These are phyloP conservation scores for Fibroporia radiculosa DNA, from an alignment of 768 basidiomycete species.

Conservation along the genomic window DNA sequence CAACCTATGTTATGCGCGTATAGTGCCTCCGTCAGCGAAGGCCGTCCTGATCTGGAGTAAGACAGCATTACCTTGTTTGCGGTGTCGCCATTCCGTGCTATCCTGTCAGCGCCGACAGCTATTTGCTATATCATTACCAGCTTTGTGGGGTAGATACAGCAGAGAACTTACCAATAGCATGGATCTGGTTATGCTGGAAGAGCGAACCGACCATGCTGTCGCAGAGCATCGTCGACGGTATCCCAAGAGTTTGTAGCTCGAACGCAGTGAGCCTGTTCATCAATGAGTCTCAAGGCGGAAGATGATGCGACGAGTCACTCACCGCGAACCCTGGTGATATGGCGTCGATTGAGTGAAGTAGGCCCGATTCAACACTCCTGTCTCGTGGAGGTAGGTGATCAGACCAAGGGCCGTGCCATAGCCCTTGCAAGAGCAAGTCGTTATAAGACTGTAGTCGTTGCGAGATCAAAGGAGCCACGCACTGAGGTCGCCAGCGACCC, in stretches of 20 bases:
- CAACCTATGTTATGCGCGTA: conserved; percentile 40
- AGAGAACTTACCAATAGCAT: conserved; percentile 59
- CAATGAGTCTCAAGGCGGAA: not conserved
- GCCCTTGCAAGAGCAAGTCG: conserved; percentile 53
- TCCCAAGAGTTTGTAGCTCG: conserved; percentile 77
- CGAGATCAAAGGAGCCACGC: conserved; percentile 18
- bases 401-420: conserved; percentile 94
- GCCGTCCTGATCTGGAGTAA: not conserved
- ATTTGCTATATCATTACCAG: conserved; percentile 3
- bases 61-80: conserved; percentile 71
- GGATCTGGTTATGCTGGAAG: conserved; percentile 80
- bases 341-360: conserved; percentile 94
- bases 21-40: not conserved
- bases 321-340: conserved; percentile 89
- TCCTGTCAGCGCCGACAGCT: conserved; percentile 85
- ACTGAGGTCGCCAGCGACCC: conserved; percentile 93
- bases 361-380: conserved; percentile 67
- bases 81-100: conserved; percentile 91
- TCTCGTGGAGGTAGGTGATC: conserved; percentile 84
- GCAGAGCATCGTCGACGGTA: conserved; percentile 90
- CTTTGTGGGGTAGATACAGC: not conserved
- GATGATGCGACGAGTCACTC: conserved; percentile 6
- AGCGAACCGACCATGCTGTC: conserved; percentile 97
- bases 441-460: conserved; percentile 5
- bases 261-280: conserved; percentile 71